These are phyloP conservation scores for Colletotrichum eleusines DNA, from an alignment of 2,329 filamentous ascomycete species.

Conservation along the genomic window DNA sequence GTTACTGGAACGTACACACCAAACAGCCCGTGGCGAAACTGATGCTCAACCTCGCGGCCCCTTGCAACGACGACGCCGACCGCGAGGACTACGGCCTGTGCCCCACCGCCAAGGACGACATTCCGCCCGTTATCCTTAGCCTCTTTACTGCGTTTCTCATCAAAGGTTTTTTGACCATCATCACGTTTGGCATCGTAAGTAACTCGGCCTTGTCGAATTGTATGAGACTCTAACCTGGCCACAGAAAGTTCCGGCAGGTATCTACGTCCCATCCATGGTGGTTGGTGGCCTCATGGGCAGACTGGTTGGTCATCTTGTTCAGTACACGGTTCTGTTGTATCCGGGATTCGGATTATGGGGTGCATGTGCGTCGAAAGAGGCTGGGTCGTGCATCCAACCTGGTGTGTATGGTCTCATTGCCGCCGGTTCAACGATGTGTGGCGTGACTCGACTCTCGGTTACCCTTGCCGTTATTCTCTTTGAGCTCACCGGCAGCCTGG, in stretches of 20 bases:
- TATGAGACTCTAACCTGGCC: constrained; percentile 40
- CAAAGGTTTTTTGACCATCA: constrained; percentile 87
- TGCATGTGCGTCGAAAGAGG: constrained; percentile 75
- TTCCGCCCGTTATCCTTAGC: constrained; percentile 79
- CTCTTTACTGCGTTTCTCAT: constrained; percentile 85
- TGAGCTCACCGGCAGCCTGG: constrained; percentile 92
- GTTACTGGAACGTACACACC: constrained; percentile 94
- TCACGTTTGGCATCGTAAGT: constrained; percentile 89
- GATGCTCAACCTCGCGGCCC: constrained; percentile 89
- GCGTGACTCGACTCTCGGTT: constrained; percentile 92
- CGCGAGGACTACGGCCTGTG: constrained; percentile 81
- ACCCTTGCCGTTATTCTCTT: constrained; percentile 96
- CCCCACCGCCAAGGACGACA: constrained; percentile 77
- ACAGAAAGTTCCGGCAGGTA: constrained; percentile 91
- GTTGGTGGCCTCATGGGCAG: constrained; percentile 93
- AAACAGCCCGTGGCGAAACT: constrained; percentile 91
- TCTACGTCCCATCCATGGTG: constrained; percentile 99
- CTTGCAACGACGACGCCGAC: constrained; percentile 77
- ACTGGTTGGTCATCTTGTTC: constrained; percentile 86
- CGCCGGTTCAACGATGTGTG: constrained; percentile 97
- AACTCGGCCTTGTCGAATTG: not conserved
- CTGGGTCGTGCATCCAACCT: constrained; percentile 89
- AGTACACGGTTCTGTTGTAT: constrained; percentile 82
- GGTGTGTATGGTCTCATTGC: constrained; percentile 97
- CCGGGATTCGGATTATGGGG: constrained; percentile 81